Conservation (phyloP, 495 filamentous ascomycete genomes). For the Penicillium subrubescens region DNA sequence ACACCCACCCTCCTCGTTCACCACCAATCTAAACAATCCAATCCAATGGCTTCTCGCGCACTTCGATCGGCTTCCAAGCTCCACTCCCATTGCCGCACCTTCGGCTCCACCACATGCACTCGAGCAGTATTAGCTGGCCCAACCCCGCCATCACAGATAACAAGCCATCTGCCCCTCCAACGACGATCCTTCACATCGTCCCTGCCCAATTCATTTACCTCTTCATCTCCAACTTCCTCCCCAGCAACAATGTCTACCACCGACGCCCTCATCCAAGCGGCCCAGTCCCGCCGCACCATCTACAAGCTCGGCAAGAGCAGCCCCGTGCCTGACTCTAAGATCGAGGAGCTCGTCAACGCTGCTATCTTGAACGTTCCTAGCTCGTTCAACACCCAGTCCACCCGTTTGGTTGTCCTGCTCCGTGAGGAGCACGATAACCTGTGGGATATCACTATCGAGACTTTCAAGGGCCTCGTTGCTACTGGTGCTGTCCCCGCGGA, state of each 20-base stretch:
- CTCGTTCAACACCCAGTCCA: slow-evolving; percentile 59
- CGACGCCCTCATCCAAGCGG: slow-evolving; percentile 41
- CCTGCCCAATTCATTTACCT: slow-evolving; percentile 1
- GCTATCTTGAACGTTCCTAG: slow-evolving; percentile 52
- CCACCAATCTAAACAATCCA: no score
- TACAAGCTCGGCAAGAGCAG: slow-evolving; percentile 50
- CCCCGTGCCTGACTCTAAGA: slow-evolving; percentile 49
- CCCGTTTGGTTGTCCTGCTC: slow-evolving; percentile 50
- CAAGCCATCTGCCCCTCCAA: slow-evolving; percentile 54
- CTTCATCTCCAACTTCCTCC: not conserved
- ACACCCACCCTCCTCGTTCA: not conserved
- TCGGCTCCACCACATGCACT: slow-evolving; percentile 14
- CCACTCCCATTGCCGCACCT: slow-evolving; percentile 14
- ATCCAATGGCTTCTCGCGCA: slow-evolving; percentile 16
- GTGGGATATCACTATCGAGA: slow-evolving; percentile 50
- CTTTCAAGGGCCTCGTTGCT: slow-evolving; percentile 40
- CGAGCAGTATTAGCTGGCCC: slow-evolving; percentile 5
- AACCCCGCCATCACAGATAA: slow-evolving; percentile 12
- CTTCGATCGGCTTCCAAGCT: slow-evolving; percentile 22
- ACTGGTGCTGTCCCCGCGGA: slow-evolving; percentile 40
- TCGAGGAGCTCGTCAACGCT: slow-evolving; percentile 52
- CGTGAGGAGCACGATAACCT: slow-evolving; percentile 51
- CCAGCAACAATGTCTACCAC: slow-evolving; percentile 31
- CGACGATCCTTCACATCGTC: slow-evolving; percentile 6
- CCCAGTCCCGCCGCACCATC: slow-evolving; percentile 50